phyloP scores from a whole-genome alignment of 116 monocot species.

The Cymodocea nodosa region DNA sequence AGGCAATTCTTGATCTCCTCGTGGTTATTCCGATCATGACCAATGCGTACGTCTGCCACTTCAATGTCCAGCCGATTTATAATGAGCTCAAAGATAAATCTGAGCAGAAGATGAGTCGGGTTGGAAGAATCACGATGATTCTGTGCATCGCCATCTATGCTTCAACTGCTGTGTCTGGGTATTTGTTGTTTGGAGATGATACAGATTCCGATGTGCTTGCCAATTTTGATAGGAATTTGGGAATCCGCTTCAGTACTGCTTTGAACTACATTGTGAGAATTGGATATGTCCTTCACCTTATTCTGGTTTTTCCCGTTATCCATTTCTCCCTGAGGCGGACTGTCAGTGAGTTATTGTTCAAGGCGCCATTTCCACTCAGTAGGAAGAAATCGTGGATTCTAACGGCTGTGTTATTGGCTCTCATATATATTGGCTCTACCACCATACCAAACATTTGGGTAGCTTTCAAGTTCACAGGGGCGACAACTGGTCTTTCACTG shows the following conservation, averaged over 20 bases:
- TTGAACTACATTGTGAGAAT: conserved; percentile 74
- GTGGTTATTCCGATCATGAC: conserved; percentile 98
- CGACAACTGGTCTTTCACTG: conserved; percentile 65
- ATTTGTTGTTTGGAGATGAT: conserved; percentile 66
- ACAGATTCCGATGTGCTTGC: conserved; percentile 80
- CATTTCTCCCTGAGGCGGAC: conserved; percentile 89
- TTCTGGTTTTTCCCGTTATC: conserved; percentile 87
- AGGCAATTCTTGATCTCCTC: conserved; percentile 63
- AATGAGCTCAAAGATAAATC: conserved; percentile 77
- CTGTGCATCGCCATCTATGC: conserved; percentile 64
- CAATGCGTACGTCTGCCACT: conserved; percentile 94
- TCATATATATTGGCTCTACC: conserved; percentile 77
- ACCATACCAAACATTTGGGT: conserved; percentile 86
- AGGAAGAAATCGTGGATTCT: conserved; percentile 40
- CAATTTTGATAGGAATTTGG: conserved; percentile 76
- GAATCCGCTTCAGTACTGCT: conserved; percentile 46
- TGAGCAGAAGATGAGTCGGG: conserved; percentile 63
- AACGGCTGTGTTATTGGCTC: conserved; percentile 40
- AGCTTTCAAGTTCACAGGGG: conserved; percentile 95
- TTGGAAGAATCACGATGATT: conserved; percentile 57
- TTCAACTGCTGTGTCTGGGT: conserved; percentile 69
- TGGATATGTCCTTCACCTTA: conserved; percentile 78
- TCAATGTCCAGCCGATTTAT: conserved; percentile 94
- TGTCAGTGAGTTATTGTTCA: conserved; percentile 40
- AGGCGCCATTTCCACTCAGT: conserved; percentile 6